phyloP scores from a whole-genome alignment of 306 rosid species.

The Acmispon strigosus region DNA sequence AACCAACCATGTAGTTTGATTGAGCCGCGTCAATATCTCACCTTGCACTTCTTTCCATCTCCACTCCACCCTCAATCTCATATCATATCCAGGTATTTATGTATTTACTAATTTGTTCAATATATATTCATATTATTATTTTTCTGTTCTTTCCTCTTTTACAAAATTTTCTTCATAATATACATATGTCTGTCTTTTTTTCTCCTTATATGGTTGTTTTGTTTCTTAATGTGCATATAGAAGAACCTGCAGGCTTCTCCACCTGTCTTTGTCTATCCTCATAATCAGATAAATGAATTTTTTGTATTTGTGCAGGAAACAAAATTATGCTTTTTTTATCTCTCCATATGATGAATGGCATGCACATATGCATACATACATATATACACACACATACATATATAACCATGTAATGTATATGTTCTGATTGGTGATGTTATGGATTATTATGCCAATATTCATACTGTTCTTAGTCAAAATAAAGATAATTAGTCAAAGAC shows the following conservation, averaged over 20 bases:
- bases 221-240: neutral
- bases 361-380: neutral
- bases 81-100: conserved; percentile 19
- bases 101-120: neutral
- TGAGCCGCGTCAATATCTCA: conserved; percentile 99
- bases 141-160: neutral
- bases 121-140: neutral
- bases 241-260: neutral
- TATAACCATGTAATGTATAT: neutral
- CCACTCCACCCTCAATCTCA: neutral
- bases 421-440: neutral
- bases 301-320: neutral
- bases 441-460: neutral
- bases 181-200: neutral
- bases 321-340: neutral
- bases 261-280: neutral
- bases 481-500: neutral
- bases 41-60: conserved; percentile 32
- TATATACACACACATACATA: neutral
- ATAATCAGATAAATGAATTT: neutral
- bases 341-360: neutral
- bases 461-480: neutral
- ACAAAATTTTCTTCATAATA: neutral
- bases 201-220: neutral
- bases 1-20: conserved; percentile 49